phyloP scores from a whole-genome alignment of 345 rosid species.

The Eucalyptus erythrocorys region DNA sequence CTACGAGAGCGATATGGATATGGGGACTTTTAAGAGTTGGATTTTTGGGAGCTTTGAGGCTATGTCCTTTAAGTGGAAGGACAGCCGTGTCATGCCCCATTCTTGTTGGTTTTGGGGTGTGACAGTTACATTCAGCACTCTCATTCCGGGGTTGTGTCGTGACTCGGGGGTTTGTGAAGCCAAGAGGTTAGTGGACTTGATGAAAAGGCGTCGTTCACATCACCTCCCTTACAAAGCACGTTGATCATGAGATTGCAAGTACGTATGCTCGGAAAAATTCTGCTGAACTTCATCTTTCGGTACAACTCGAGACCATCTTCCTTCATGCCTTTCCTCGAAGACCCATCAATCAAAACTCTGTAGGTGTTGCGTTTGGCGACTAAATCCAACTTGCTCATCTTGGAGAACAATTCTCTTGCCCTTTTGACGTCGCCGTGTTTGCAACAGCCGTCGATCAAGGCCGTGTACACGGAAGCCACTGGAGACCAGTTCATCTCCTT shows the following conservation, averaged over 20 bases:
- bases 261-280: conserved; percentile 43
- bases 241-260: conserved; percentile 56
- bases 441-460: conserved; percentile 76
- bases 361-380: conserved; percentile 62
- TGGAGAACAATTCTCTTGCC: conserved; percentile 37
- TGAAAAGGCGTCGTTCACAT: too few relatives aligned
- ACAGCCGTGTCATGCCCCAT: too few relatives aligned
- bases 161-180: too few relatives aligned
- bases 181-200: too few relatives aligned
- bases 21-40: too few relatives aligned
- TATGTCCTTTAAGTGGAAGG: too few relatives aligned
- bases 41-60: too few relatives aligned
- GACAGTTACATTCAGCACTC: too few relatives aligned
- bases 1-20: too few relatives aligned
- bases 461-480: conserved; percentile 58
- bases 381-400: conserved; percentile 45
- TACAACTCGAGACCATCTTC: conserved; percentile 45
- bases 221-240: conserved; percentile 36
- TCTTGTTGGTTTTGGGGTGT: too few relatives aligned
- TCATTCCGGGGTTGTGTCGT: too few relatives aligned
- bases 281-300: conserved; percentile 44
- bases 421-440: conserved; percentile 45
- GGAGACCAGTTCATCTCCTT: conserved; percentile 37
- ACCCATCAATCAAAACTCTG: conserved; percentile 62
- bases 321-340: conserved; percentile 44